Evolutionary conservation across 495 filamentous ascomycete genomes (phyloP).

Genomic region (Pseudotulostoma volvatum): DNA sequence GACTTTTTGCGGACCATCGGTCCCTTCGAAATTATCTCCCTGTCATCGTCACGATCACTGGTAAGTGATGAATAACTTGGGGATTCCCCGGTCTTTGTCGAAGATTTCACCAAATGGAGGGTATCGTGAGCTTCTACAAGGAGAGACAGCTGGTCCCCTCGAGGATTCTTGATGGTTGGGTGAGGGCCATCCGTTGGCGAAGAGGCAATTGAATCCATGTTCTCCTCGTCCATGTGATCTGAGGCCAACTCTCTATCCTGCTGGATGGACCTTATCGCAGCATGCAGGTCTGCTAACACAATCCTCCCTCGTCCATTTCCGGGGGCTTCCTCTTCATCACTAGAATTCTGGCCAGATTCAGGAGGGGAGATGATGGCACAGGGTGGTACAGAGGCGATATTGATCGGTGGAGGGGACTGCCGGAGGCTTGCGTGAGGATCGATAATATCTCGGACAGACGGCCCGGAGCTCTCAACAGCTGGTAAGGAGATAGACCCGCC

Average conservation of each 20-base stretch:
- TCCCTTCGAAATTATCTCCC: slow-evolving; percentile 42
- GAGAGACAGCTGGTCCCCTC: slow-evolving; percentile 7
- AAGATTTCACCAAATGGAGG: slow-evolving; percentile 70
- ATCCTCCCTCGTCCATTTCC: slow-evolving; percentile 37
- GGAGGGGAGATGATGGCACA: slow-evolving; percentile 78
- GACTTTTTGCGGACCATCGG: slow-evolving; percentile 96
- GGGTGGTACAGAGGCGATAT: slow-evolving; percentile 52
- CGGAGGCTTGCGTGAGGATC: slow-evolving; percentile 43
- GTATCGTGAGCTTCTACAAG: slow-evolving; percentile 35
- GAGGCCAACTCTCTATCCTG: slow-evolving; percentile 36
- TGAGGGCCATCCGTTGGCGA: no score
- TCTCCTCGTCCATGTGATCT: slow-evolving; percentile 23
- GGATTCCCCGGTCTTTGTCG: slow-evolving; percentile 40
- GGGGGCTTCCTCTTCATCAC: slow-evolving; percentile 64
- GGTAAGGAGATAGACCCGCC: slow-evolving; percentile 20
- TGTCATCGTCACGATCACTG: slow-evolving; percentile 47
- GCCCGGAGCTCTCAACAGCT: slow-evolving; percentile 2
- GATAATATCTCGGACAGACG: slow-evolving; percentile 25
- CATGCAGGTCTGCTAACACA: slow-evolving; percentile 62
- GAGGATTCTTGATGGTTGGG: not conserved
- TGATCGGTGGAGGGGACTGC: slow-evolving; percentile 64
- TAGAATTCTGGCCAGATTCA: slow-evolving; percentile 58
- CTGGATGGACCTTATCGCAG: slow-evolving; percentile 65
- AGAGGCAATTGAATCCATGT: slow-evolving; percentile 19
- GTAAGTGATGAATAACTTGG: slow-evolving; percentile 47